Conservation (phyloP, 1,284 basidiomycete genomes). For the Albatrellus sp. region DNA sequence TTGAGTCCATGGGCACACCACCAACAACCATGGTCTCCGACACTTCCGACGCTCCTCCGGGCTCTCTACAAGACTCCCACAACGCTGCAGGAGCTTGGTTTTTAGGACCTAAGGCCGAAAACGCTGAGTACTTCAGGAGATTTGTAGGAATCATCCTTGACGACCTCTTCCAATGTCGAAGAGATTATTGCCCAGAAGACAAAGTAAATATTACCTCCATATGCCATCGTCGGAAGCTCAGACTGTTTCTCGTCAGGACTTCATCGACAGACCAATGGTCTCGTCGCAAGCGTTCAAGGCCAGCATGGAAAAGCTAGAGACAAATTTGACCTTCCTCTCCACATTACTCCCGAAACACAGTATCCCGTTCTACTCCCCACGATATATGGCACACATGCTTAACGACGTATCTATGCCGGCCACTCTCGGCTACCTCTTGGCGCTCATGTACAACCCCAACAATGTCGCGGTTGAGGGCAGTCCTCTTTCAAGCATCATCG, state of each 20-base stretch:
- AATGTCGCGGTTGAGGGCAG: conserved; percentile 30
- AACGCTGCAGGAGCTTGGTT: conserved; percentile 11
- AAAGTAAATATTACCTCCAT: conserved; percentile 2
- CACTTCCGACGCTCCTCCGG: neutral
- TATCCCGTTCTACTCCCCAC: conserved; percentile 28
- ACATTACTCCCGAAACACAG: conserved; percentile 17
- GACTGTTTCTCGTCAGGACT: conserved; percentile 8
- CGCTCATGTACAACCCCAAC: conserved; percentile 30
- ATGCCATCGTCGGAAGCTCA: too few relatives aligned
- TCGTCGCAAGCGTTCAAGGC: conserved; percentile 11
- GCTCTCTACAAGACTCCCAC: conserved; percentile 5
- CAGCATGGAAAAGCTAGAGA: conserved; percentile 10
- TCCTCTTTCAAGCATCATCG: conserved; percentile 28
- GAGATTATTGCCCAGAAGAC: conserved; percentile 5
- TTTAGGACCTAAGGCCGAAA: conserved; percentile 11
- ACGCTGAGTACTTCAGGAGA: conserved; percentile 5
- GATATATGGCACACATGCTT: conserved; percentile 30
- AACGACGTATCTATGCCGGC: conserved; percentile 26
- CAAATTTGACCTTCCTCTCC: conserved; percentile 9
- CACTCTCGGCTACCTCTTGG: conserved; percentile 24
- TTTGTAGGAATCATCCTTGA: conserved; percentile 7
- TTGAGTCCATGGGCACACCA: neutral
- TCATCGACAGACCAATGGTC: conserved; percentile 10
- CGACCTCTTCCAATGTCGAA: conserved; percentile 7
- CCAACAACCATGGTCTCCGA: neutral